A percentile compares a stretch with the other conserved stretches of the same genome.
phyloP scores from a whole-genome alignment of 176 grass and related monocot species.

The Ampelocalamus luodianensis region DNA sequence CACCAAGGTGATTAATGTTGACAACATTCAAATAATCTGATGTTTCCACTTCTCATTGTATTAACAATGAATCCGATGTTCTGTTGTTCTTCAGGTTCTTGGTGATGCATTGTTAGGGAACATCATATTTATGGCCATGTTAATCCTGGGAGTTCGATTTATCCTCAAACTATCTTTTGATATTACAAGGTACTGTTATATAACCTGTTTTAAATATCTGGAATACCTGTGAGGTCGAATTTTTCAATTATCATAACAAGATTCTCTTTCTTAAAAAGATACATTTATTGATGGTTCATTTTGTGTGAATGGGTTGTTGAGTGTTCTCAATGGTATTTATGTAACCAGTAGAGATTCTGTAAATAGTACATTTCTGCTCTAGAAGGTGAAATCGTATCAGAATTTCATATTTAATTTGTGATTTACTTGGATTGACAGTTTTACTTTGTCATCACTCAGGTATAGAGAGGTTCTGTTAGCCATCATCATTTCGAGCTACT shows the following conservation, averaged over 20 bases:
- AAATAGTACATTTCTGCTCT: constrained; percentile 18
- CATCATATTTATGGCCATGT: constrained; percentile 65
- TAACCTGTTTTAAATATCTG: constrained; percentile 22
- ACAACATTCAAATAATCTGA: background rate
- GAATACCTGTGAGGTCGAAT: constrained; percentile 9
- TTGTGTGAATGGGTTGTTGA: background rate
- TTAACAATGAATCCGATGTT: background rate
- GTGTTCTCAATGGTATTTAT: constrained; percentile 20
- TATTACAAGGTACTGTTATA: constrained; percentile 49
- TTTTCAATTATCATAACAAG: background rate
- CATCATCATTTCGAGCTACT: constrained; percentile 86
- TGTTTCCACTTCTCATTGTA: constrained; percentile 18
- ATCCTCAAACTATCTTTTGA: constrained; percentile 65
- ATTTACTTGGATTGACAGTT: background rate
- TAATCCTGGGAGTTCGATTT: constrained; percentile 62
- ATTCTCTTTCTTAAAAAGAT: background rate
- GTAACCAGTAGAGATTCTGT: background rate
- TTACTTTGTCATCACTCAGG: constrained; percentile 52
- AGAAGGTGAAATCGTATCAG: constrained; percentile 3
- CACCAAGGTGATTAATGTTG: constrained; percentile 55
- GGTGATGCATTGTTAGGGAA: constrained; percentile 63
- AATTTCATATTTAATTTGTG: constrained; percentile 30
- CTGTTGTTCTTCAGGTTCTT: constrained; percentile 59
- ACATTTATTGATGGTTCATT: constrained; percentile 1
- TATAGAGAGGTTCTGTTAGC: constrained; percentile 70